Base-by-base conservation (phyloP, 2,329 filamentous ascomycete species). In the Hypoxylon sp. region DNA sequence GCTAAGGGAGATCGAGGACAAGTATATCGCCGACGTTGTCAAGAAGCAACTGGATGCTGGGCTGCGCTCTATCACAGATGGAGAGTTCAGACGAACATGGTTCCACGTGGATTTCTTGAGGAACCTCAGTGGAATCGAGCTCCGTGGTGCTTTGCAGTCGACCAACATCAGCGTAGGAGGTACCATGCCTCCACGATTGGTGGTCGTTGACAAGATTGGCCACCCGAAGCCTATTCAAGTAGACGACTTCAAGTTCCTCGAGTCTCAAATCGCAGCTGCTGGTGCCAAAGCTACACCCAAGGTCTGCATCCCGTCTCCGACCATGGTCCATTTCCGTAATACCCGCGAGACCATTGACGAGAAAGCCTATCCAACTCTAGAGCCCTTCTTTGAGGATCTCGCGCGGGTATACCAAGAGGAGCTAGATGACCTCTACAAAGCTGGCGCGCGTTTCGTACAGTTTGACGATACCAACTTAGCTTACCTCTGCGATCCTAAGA, bases 281-380 rank as follows among this genome's bases (percentile, higher is more conserved):
- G 76, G 75, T 52, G 77, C 73, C 54, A 76, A 76, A 54, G 75
- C 73, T 46, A 83, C 78, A 2, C 80, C 82, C 40, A 87, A 87
- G 74, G 84, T 87, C 30, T 85, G 83, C 78, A 87, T 87, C 64
- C 85, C 85, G 2, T 81, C 78, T 40, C 85, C 85, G 11, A 87
- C 85, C n/a, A 87, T 87, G 85, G 81, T 87, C 52, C 85, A 87
- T 73, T 87, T 87, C 80, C 82, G 85, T 61, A 84, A 84, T 64
- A 83, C 81, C 9, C 79, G 84, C 30, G 83, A 85, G 20, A 80
- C 79, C 70, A 87, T 87, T 73, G 80, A 83, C 72, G 78, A 80
- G 70, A 76, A 77, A 44, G 83, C 83, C 7, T 87, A 87, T 74
- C 85, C 85, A 4, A 80, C 81, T 16, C 79, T 87, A 8, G 85